Conservation (phyloP, 495 filamentous ascomycete species). For the Penicillium daleae region DNA sequence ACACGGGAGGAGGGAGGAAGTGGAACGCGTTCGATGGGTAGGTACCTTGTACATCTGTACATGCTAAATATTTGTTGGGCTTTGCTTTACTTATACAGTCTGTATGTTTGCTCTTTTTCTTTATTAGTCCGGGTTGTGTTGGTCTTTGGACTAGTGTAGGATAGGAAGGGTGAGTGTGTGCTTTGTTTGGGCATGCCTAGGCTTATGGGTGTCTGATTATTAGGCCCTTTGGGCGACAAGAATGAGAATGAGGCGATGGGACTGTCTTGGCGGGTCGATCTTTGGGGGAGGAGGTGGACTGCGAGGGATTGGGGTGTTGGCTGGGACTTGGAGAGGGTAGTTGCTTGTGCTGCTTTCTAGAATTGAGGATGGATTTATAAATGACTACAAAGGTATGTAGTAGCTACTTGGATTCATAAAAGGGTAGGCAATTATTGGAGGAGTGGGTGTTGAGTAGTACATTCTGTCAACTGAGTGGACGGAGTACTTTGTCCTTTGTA, state of each 20-base stretch:
- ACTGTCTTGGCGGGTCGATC: slow-evolving; percentile 21
- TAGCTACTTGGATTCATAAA: background rate
- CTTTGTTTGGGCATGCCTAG: slow-evolving; percentile 9
- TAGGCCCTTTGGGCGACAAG: slow-evolving; percentile 14
- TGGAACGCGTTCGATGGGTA: background rate
- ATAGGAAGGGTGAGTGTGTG: slow-evolving; percentile 4
- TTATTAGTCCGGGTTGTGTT: background rate
- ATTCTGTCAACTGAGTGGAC: background rate
- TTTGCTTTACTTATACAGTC: background rate
- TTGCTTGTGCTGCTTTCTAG: background rate
- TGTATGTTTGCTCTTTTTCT: background rate
- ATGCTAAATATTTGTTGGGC: background rate
- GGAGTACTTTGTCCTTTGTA: slow-evolving; percentile 2
- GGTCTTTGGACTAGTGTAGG: background rate
- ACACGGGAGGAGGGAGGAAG: background rate
- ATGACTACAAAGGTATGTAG: background rate
- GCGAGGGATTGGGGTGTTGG: slow-evolving; percentile 4
- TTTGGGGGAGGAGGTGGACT: background rate
- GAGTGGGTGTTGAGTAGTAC: no score
- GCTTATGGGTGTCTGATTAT: slow-evolving; percentile 12
- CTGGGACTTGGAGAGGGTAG: background rate
- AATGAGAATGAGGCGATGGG: slow-evolving; percentile 27
- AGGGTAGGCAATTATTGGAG: background rate
- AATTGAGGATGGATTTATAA: background rate
- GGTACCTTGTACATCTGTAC: background rate